Base-by-base conservation (phyloP, 345 rosid genomes). In the Boechera stricta region DNA sequence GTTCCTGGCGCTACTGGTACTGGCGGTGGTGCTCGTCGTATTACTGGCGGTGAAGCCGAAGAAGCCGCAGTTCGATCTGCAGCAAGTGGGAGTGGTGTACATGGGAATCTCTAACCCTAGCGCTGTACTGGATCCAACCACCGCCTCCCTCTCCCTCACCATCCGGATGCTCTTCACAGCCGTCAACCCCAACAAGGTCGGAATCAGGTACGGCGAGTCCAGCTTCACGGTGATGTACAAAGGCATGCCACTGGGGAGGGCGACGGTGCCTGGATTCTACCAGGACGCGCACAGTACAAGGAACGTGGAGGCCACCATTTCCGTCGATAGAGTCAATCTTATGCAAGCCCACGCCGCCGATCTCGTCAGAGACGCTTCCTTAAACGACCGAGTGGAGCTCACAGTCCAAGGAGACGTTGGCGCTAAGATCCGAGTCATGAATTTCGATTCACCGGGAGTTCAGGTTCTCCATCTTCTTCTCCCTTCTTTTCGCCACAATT, bases 51-150 rank as follows among this genome's bases (percentile, higher is more conserved):
- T 95, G 67, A 95, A 95, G 72, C 99, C 99, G 78, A 92, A 92
- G 75, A 92, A 91, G 39, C 99, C 99, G 51, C 98, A 95, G 75
- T 95, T 95, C 84, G 99, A 95, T 87, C 97, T 95, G 69, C 98
- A 95, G 64, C 97, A 90, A 82, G 99, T 95, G 5, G 94, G 85
- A 29, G 98, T 95, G 33, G 91, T 89, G 80, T 87, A 89, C 84
- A 88, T 90, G 95, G 97, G 98, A 70, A 92, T 92, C 71, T 53
- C 83, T 7, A 73, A 62, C 75, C 79, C 79, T 0, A 68, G 79
- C 45, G 39, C 81, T 28, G 31, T 86, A 11, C 42, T 85, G 41
- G 79, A 86, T 72, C 89, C 89, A 64, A 75, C 87, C 69, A 56
- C 89, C 48, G 90, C 97, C 4, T 88, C 96, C 1, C 84, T 94